phyloP scores from a whole-genome alignment of 2,329 filamentous ascomycete genomes.

The Exophiala lecanii-corni region DNA sequence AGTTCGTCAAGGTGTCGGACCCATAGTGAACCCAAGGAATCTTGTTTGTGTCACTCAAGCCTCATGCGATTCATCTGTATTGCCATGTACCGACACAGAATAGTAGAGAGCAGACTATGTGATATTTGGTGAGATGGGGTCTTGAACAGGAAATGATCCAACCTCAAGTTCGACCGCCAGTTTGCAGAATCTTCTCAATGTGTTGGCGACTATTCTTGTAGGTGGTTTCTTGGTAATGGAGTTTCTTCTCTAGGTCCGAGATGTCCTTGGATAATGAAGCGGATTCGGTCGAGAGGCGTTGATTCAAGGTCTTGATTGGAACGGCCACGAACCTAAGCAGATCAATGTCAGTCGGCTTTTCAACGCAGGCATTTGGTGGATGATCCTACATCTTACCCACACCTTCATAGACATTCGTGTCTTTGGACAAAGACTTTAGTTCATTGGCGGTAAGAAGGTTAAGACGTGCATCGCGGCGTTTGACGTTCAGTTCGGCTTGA shows the following conservation, averaged over 20 bases:
- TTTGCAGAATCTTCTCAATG: conserved; percentile 78
- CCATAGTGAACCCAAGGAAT: too few species aligned
- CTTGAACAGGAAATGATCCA: too few species aligned
- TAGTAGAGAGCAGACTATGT: too few species aligned
- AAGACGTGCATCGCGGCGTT: conserved; percentile 84
- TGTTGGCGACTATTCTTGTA: conserved; percentile 90
- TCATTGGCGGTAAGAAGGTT: conserved; percentile 83
- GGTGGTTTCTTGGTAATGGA: conserved; percentile 91
- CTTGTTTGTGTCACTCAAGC: too few species aligned
- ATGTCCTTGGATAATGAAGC: conserved; percentile 73
- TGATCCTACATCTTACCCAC: conserved; percentile 85
- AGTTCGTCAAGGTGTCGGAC: too few species aligned
- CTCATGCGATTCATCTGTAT: too few species aligned
- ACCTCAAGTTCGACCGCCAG: conserved; percentile 35
- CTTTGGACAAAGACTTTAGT: conserved; percentile 66
- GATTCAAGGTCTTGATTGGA: conserved; percentile 66
- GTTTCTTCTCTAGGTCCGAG: conserved; percentile 75
- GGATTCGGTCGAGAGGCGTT: conserved; percentile 70
- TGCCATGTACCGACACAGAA: too few species aligned
- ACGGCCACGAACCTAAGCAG: conserved; percentile 75
- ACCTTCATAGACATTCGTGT: conserved; percentile 85
- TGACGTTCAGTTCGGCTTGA: conserved; percentile 74
- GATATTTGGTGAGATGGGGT: too few species aligned
- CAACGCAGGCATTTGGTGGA: not conserved
- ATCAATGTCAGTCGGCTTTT: conserved; percentile 1